phyloP scores from a whole-genome alignment of 73 alveolate genomes.

The Paramecium sonneborni region DNA sequence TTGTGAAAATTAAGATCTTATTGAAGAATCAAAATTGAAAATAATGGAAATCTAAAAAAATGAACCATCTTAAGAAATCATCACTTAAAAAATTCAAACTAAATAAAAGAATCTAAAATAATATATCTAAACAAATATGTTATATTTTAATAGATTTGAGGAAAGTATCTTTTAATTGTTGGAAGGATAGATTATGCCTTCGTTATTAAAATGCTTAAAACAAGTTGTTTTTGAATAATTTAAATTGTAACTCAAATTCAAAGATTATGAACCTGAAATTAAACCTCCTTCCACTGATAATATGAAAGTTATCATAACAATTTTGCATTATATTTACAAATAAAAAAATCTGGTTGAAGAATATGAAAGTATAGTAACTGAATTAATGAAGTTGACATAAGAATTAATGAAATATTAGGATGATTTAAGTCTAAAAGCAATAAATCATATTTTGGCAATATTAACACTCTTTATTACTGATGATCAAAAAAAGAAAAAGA shows the following conservation, averaged over 20 bases:
- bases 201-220: not conserved
- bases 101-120: not conserved
- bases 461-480: not conserved
- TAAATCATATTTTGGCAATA: not conserved
- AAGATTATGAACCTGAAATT: slow-evolving; percentile 25
- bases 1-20: not conserved
- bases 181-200: slow-evolving; percentile 21
- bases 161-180: not conserved
- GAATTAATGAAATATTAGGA: not conserved
- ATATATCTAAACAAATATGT: not conserved
- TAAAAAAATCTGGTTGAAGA: not conserved
- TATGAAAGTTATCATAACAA: not conserved
- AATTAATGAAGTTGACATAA: not conserved
- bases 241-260: not conserved
- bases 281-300: not conserved
- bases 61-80: not conserved
- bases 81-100: not conserved
- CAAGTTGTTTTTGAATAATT: not conserved
- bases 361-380: not conserved
- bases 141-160: not conserved
- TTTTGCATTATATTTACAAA: not conserved
- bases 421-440: not conserved
- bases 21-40: not conserved
- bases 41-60: not conserved
- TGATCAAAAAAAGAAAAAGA: slow-evolving; percentile 1